Base-by-base conservation (phyloP, 2,329 filamentous ascomycete species). In the Cladophialophora carrionii region DNA sequence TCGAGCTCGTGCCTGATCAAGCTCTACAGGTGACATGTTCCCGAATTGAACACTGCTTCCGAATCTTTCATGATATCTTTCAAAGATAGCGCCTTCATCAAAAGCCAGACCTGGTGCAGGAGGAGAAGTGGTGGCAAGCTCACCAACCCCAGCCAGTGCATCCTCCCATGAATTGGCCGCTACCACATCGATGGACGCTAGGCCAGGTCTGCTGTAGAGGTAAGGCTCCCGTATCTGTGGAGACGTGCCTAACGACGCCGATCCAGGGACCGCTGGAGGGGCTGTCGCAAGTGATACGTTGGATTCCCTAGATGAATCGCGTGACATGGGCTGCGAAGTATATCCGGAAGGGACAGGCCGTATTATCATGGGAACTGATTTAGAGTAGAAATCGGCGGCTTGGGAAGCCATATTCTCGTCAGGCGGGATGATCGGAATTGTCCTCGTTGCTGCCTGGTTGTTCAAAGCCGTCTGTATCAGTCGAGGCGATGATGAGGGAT, bases 241-340 rank as follows among this genome's bases (percentile, higher is more conserved):
- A n/a, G 65, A 65, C 17, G 62, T 58, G 43, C 65, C 51, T 1
- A 62, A 49, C 12, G 65, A 65, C 17, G 63, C 61, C 5, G 60
- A 65, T 14, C 59, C 60, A 7, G 60, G 62, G 10, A 65, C 55
- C 20, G 62, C 62, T 34, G 67, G 59, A 37, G 71, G 70, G 20
- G 72, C 72, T 4, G 71, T 72, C 31, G 68, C 66, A 29, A 71
- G 62, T 14, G 73, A 74, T 26, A 67, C 63, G 20, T 67, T 58
- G 10, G 73, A 74, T 66, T 72, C 72, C 20, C 61, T 61, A 14
- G 73, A 75, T 14, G 61, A 63, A 49, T 74, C 71, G 58, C 73
- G 68, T 20, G 71, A 72, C 73, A 75, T 73, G 32, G 73, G 72
- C 56, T 73, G 70, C 10, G 72, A 74, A 31, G 66, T 71, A 61